Conservation (phyloP, 495 filamentous ascomycete genomes). For the Sordaria brevicollis region DNA sequence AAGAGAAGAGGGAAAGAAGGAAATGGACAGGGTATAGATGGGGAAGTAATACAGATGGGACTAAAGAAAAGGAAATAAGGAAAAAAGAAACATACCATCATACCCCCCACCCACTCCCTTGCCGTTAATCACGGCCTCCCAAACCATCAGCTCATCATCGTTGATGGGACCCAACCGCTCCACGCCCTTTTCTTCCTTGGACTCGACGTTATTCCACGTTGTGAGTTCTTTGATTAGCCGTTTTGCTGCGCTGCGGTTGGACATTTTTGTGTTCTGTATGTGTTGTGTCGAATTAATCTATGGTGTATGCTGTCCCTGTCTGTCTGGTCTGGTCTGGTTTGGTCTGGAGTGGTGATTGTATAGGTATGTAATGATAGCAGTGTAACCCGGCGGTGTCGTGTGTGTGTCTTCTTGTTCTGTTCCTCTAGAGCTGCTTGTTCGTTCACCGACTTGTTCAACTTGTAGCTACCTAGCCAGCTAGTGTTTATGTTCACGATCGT, state of each 20-base stretch:
- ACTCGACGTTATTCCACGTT: constrained; percentile 28
- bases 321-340: neutral
- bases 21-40: too few species aligned
- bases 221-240: constrained; percentile 34
- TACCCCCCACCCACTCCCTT: constrained; percentile 52
- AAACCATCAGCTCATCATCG: constrained; percentile 62
- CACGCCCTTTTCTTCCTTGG: constrained; percentile 29
- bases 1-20: neutral
- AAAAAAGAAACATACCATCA: constrained; percentile 42
- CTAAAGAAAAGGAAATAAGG: too few species aligned
- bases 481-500: too few species aligned
- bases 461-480: too few species aligned
- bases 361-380: neutral
- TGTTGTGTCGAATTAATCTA: neutral
- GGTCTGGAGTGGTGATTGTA: neutral
- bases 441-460: neutral
- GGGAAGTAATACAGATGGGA: too few species aligned
- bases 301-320: neutral
- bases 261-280: neutral
- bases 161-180: constrained; percentile 55
- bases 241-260: constrained; percentile 24
- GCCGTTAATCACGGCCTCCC: constrained; percentile 75
- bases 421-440: neutral
- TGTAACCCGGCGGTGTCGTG: neutral
- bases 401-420: neutral